A percentile compares a stretch with the other conserved stretches of the same genome.
Evolutionary conservation across 2,329 filamentous ascomycete species (phyloP).

Genomic region (Penicillium griseofulvum): DNA sequence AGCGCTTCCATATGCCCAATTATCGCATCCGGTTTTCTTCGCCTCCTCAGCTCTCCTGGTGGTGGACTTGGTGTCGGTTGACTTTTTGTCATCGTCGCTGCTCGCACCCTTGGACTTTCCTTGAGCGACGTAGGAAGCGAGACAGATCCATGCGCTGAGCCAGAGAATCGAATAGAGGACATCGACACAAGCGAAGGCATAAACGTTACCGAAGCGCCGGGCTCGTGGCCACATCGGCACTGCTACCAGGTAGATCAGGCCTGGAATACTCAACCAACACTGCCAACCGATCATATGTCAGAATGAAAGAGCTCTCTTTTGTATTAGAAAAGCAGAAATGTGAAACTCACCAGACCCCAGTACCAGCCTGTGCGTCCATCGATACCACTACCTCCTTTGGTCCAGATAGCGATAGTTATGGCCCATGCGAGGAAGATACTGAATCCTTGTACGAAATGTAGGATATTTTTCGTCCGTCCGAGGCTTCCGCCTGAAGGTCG

Average conservation of each 20-base stretch:
- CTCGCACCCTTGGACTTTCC: constrained; percentile 50
- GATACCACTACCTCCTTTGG: constrained; percentile 49
- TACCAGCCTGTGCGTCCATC: constrained; percentile 57
- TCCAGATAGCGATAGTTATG: constrained; percentile 58
- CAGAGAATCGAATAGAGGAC: constrained; percentile 55
- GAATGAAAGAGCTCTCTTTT: not conserved
- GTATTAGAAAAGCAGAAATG: not conserved
- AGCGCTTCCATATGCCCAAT: constrained; percentile 51
- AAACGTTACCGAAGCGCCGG: constrained; percentile 58
- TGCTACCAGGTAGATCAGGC: constrained; percentile 59
- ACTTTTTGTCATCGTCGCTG: constrained; percentile 28
- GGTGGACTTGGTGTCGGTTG: constrained; percentile 29
- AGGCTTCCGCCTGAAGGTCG: constrained; percentile 40
- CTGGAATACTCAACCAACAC: constrained; percentile 60
- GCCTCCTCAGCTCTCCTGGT: constrained; percentile 40
- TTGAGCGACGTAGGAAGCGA: constrained; percentile 56
- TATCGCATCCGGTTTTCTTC: constrained; percentile 33
- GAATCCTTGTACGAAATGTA: constrained; percentile 55
- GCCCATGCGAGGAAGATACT: constrained; percentile 59
- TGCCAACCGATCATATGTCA: constrained; percentile 25
- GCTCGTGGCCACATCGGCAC: constrained; percentile 61
- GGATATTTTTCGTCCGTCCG: constrained; percentile 55
- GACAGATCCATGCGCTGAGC: constrained; percentile 58
- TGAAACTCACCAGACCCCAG: constrained; percentile 54
- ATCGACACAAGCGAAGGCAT: constrained; percentile 58